Base-by-base conservation (phyloP, 257 asterid species). In the Solanum virginianum region DNA sequence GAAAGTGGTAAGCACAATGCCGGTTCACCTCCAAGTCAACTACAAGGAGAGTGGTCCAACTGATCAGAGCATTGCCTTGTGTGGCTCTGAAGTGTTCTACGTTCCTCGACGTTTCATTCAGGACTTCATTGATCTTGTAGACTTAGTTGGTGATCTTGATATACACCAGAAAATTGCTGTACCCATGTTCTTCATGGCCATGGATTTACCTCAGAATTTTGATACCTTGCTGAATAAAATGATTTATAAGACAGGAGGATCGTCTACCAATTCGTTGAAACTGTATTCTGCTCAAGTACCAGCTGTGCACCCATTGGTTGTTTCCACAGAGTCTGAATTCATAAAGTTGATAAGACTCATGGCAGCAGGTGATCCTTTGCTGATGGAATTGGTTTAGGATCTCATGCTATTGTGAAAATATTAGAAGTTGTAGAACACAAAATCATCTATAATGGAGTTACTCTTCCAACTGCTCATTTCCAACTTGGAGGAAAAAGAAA, bases 181-280 rank as follows among this genome's bases (percentile, higher is more conserved):
- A 57, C 92, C 92, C 0, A 88, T 88, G 92, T 90, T 90, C 65
- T 90, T 90, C 84, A 86, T 90, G 90, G 89, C 92, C 54, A 88
- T 90, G 91, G 92, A 90, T 81, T 39, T 85, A 26, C 90, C 92
- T 22, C 91, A 84, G 54, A 90, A 90, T 60, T 90, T 90, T 22
- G 92, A 90, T 71, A 84, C 90, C 45, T 45, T 88, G 66, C 80
- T 88, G 56, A 87, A 88, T 80, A 79, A 65, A 68, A 77, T 82
- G 85, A 77, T 80, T 85, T 85, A 85, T 32, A 62, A 79, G 69
- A 85, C 47, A 80, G 80, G 83, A 79, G 68, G 7, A 20, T 8
- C 39, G 2, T 57, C 88, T 17, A 32, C 79, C 14, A 82, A 75
- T 49, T 81, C 55, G 0, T 68, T 81, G n/a, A 59, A 71, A 18